phyloP scores from a whole-genome alignment of 352 stramenopile genomes.

The Pythium utonaiense region DNA sequence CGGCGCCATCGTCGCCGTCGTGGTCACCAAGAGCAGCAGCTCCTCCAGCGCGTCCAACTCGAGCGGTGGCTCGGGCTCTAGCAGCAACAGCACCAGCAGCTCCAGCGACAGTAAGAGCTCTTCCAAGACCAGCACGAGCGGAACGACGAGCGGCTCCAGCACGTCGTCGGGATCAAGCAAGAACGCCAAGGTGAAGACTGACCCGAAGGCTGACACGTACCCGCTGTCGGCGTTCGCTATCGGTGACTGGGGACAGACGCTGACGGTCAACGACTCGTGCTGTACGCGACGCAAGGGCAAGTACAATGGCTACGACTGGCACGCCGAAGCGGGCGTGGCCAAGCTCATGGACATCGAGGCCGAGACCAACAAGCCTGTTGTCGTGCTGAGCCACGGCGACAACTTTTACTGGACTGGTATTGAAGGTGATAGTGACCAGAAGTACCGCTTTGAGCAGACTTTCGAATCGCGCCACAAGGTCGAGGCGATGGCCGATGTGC shows the following conservation, averaged over 20 bases:
- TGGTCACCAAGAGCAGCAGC: conserved; percentile 18
- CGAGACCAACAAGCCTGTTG: conserved; percentile 25
- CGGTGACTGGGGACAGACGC: conserved; percentile 28
- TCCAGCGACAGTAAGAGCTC: neutral
- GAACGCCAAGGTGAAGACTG: conserved; percentile 21
- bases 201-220: conserved; percentile 17
- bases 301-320: conserved; percentile 32
- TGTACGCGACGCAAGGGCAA: conserved; percentile 25
- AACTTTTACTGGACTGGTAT: conserved; percentile 51
- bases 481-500: conserved; percentile 25
- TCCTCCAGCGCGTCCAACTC: conserved; percentile 14
- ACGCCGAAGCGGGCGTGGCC: conserved; percentile 26
- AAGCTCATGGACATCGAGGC: conserved; percentile 37
- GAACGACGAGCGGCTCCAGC: neutral
- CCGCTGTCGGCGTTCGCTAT: conserved; percentile 25
- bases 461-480: conserved; percentile 36
- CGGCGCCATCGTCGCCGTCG: conserved; percentile 16
- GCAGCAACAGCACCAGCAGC: conserved; percentile 7
- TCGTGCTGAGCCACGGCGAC: conserved; percentile 39
- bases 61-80: conserved; percentile 3
- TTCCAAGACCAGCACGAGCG: conserved; percentile 1
- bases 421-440: conserved; percentile 20
- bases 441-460: conserved; percentile 33
- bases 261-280: conserved; percentile 23
- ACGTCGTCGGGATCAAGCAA: conserved; percentile 3